Base-by-base conservation (phyloP, 306 rosid genomes). In the Prunus campanulata region DNA sequence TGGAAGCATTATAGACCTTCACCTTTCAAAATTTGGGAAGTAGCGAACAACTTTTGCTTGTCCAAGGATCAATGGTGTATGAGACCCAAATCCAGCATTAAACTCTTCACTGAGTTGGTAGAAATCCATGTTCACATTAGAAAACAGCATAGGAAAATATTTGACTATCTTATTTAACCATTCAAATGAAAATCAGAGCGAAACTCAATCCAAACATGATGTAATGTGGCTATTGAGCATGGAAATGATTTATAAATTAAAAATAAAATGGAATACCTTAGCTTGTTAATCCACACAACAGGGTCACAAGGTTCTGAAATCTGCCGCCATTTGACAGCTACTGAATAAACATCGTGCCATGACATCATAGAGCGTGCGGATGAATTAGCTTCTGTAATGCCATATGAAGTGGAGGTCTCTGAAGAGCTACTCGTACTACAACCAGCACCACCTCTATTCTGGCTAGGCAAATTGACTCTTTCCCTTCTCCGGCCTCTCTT, bases 391-490 rank as follows among this genome's bases (percentile, higher is more conserved):
- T 95, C 97, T 39, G 76, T 20, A 72, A 70, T 79, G 63, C 88
- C 77, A 77, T 67, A 80, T 66, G 90, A 85, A 82, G 87, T 71
- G 47, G 97, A 78, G 60, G 90, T 29, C 76, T 88, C 92, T 25
- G 85, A 82, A 76, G 80, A 78, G 83, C 87, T 85, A 85, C 97
- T 95, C 0, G 96, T 90, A 80, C 96, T 95, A 83, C 97, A 92
- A 78, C 98, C 97, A 52, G 97, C 92, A 60, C 98, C 98, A 68
- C 98, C 98, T 86, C 98, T 88, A 72, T 95, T 95, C 81, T 90
- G 95, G 83, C 97, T 92, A 19, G 91, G 83, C 72, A 90, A 72
- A 60, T 86, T 87, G 62, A 87, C 24, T 86, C 96, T 90, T n/a
- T 95, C 97, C 84, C 93, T 90, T 87, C 97, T 87, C 69, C 92